Evolutionary conservation across 192 early-diverging fungal genomes (phyloP).

Genomic region (Linnemannia zychae): DNA sequence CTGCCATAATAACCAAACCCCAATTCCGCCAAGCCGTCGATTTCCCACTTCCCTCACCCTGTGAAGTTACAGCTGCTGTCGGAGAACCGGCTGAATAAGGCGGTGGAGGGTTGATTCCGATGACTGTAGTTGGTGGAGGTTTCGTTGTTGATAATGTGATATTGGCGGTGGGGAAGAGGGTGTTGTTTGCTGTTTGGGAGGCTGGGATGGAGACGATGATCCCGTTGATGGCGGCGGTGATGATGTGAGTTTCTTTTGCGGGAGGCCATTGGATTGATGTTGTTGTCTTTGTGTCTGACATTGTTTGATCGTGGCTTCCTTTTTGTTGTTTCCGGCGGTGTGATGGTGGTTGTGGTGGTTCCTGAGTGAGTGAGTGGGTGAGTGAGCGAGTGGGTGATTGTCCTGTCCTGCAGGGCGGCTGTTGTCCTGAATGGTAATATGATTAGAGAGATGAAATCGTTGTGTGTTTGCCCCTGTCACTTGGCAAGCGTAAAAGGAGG

Average conservation of each 20-base stretch:
- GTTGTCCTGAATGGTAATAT: no score
- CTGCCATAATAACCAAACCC: slow-evolving; percentile 7
- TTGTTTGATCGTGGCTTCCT: not conserved
- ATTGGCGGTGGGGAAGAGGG: slow-evolving; percentile 22
- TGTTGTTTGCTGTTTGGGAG: slow-evolving; percentile 37
- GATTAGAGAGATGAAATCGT: no score
- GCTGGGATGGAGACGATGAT: slow-evolving; percentile 26
- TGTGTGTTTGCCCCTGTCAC: no score
- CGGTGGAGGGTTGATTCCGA: slow-evolving; percentile 19
- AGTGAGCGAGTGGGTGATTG: no score
- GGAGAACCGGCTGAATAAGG: slow-evolving; percentile 16
- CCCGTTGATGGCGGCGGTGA: slow-evolving; percentile 35
- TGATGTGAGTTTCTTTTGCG: slow-evolving; percentile 22
- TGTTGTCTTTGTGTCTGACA: slow-evolving; percentile 4
- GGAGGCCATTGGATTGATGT: slow-evolving; percentile 17
- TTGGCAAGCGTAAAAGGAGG: no score
- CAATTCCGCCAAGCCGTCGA: slow-evolving; percentile 27
- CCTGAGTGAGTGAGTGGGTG: no score
- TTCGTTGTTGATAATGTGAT: slow-evolving; percentile 22
- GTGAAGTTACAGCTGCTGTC: not conserved
- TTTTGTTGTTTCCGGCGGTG: no score
- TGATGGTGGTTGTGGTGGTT: no score
- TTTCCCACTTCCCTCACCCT: slow-evolving; percentile 8
- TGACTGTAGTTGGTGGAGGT: slow-evolving; percentile 35
- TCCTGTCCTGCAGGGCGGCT: no score